Percentiles rank a stretch among this genome's conserved stretches.
These are phyloP conservation scores for Isochrysis galbana DNA, from an alignment of 78 protist species.

Conservation along the genomic window DNA sequence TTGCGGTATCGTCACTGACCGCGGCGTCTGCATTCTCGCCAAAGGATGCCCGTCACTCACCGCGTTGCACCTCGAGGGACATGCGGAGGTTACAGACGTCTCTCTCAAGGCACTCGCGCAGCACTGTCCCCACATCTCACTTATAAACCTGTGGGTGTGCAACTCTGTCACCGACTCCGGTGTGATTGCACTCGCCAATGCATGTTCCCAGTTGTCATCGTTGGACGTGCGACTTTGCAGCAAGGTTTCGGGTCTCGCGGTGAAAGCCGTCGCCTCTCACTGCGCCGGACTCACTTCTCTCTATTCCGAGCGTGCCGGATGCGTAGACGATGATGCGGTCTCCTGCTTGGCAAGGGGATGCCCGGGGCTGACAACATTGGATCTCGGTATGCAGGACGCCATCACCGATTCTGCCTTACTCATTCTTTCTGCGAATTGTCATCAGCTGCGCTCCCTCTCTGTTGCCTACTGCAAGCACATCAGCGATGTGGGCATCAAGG, in stretches of 20 bases:
- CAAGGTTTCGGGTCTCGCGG: neutral
- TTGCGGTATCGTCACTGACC: neutral
- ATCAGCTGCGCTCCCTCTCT: neutral
- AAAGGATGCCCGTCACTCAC: neutral
- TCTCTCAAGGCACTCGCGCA: neutral
- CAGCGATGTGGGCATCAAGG: neutral
- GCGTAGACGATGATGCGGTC: neutral
- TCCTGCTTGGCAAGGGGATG: neutral
- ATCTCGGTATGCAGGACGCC: neutral
- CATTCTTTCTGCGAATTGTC: neutral
- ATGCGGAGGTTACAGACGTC: neutral
- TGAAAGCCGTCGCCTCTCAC: neutral
- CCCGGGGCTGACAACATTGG: neutral
- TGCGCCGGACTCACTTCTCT: neutral
- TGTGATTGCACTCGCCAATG: neutral
- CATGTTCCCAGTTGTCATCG: neutral
- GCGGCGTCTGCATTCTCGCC: neutral
- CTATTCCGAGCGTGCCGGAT: conserved; percentile 9
- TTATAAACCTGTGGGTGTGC: conserved; percentile 8
- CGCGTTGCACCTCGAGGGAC: neutral
- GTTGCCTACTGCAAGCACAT: neutral
- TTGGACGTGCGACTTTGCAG: conserved; percentile 3
- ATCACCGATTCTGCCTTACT: neutral
- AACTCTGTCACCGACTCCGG: neutral
- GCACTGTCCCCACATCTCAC: neutral